Percentiles rank a stretch among this genome's conserved stretches.
These are phyloP conservation scores for Mycena metata DNA, from an alignment of 768 basidiomycete species.

Conservation along the genomic window DNA sequence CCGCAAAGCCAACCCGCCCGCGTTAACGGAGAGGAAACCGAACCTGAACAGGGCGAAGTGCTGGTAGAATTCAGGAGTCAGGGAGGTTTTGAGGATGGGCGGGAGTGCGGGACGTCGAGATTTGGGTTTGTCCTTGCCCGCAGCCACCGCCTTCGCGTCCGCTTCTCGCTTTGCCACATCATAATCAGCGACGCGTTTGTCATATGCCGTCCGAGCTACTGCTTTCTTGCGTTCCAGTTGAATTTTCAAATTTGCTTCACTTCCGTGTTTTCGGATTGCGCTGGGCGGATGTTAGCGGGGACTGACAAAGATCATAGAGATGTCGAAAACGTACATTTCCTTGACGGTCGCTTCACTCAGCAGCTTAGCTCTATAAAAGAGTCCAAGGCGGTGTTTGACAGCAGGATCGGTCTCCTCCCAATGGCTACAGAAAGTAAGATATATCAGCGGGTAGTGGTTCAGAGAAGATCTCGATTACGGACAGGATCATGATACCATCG, in stretches of 20 bases:
- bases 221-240: slow-evolving; percentile 4
- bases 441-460: not conserved
- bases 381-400: not conserved
- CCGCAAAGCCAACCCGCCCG: not conserved
- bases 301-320: no score
- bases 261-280: slow-evolving; percentile 9
- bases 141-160: not conserved
- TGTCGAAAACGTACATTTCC: not conserved
- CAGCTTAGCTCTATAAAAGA: not conserved
- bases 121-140: not conserved
- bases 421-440: not conserved
- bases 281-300: not conserved
- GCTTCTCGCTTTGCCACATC: not conserved
- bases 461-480: not conserved
- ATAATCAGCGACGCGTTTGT: not conserved
- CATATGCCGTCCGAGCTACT: not conserved
- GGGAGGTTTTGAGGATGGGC: not conserved
- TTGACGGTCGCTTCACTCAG: slow-evolving; percentile 6
- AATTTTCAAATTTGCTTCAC: not conserved
- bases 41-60: not conserved
- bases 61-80: not conserved
- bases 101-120: slow-evolving; percentile 10
- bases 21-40: not conserved
- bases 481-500: not conserved
- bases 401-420: not conserved